Conservation (phyloP, 192 early-diverging fungal genomes). For the Spizellomyces punctatus region DNA sequence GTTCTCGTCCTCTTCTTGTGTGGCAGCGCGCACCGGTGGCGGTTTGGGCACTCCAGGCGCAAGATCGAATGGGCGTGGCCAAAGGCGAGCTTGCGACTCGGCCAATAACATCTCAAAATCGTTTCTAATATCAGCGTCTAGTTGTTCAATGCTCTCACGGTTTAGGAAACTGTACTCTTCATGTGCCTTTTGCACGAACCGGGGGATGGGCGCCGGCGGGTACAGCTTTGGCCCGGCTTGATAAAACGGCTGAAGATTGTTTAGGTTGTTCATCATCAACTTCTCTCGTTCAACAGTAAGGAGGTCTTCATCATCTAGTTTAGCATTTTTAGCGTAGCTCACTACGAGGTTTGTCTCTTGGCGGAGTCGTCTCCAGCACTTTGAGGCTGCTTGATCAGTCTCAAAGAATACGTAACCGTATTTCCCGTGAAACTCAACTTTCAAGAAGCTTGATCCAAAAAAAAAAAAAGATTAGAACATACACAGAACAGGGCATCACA, state of each 20-base stretch:
- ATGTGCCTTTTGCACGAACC: neutral
- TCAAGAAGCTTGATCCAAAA: conserved; percentile 28
- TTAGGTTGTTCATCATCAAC: neutral
- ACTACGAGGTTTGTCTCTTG: conserved; percentile 40
- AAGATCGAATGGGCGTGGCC: conserved; percentile 10
- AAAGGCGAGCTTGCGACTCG: conserved; percentile 20
- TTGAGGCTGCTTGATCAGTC: conserved; percentile 11
- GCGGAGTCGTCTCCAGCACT: conserved; percentile 19
- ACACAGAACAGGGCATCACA: too few relatives aligned
- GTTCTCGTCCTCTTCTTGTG: conserved; percentile 2
- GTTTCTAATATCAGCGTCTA: conserved; percentile 27
- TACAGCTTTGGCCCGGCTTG: too few relatives aligned
- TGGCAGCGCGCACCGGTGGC: neutral
- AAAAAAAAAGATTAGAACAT: neutral
- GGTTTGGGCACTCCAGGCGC: neutral
- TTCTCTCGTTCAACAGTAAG: neutral
- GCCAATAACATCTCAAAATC: conserved; percentile 24
- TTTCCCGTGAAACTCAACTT: conserved; percentile 38
- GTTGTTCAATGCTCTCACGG: conserved; percentile 17
- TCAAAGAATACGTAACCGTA: conserved; percentile 41
- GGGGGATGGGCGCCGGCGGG: neutral
- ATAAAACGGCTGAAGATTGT: neutral
- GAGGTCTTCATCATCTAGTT: conserved; percentile 19
- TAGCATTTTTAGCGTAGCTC: conserved; percentile 39
- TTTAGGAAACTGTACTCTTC: conserved; percentile 22